phyloP scores from a whole-genome alignment of 331 rosid species.

The Malus hybrid region DNA sequence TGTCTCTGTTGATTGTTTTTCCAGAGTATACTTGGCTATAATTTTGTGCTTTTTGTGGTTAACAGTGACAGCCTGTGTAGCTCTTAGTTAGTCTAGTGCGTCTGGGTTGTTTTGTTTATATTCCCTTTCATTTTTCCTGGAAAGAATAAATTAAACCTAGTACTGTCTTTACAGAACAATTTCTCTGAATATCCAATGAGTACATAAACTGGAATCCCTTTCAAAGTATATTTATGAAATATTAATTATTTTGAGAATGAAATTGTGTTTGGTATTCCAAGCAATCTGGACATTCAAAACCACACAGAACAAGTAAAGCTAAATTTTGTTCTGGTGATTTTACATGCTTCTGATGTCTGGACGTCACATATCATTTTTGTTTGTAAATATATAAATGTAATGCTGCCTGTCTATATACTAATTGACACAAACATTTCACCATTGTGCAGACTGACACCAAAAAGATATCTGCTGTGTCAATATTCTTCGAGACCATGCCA shows the following conservation, averaged over 20 bases:
- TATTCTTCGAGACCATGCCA: constrained; percentile 96
- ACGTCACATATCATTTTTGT: not conserved
- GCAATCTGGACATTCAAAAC: not conserved
- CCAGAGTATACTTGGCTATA: not conserved
- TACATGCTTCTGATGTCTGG: not conserved
- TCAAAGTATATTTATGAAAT: not conserved
- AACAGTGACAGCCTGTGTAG: not conserved
- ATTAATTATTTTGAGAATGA: not conserved
- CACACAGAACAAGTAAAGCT: not conserved
- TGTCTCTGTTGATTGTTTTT: not conserved
- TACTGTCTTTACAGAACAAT: not conserved
- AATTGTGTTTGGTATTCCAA: not conserved
- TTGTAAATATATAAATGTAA: not conserved
- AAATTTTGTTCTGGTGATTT: not conserved
- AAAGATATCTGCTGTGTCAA: constrained; percentile 94
- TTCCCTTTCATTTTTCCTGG: not conserved
- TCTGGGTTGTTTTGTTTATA: not conserved
- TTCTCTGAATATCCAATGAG: not conserved
- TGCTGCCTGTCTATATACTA: not conserved
- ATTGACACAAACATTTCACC: not conserved
- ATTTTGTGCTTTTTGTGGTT: not conserved
- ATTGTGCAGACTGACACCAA: constrained; percentile 89
- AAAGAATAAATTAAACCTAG: not conserved
- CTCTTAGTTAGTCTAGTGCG: constrained; percentile 13
- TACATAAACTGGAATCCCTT: not conserved